These are phyloP conservation scores for Corymbia citriodora DNA, from an alignment of 441 rosid genomes.

Conservation along the genomic window DNA sequence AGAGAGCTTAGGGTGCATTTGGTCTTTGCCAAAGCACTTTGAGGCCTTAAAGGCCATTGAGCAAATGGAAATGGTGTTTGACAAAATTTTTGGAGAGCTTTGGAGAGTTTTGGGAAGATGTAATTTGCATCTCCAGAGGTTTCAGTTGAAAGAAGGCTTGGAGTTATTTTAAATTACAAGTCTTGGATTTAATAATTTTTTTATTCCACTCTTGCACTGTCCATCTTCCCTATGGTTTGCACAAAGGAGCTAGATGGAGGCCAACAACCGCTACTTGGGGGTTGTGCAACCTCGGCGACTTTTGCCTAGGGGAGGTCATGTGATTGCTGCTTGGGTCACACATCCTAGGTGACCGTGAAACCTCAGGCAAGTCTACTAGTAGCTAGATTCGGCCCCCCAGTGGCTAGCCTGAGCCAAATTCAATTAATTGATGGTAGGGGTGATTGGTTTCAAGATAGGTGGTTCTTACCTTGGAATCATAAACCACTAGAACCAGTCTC, in stretches of 20 bases:
- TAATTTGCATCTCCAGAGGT: neutral
- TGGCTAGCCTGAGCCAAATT: neutral
- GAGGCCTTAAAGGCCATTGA: neutral
- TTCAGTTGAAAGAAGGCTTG: too few relatives aligned
- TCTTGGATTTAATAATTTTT: neutral
- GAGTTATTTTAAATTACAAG: neutral
- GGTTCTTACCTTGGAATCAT: too few relatives aligned
- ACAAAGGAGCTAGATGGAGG: neutral
- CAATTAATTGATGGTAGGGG: fast-evolving
- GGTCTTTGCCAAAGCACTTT: neutral
- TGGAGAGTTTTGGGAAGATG: too few relatives aligned
- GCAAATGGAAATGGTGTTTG: neutral
- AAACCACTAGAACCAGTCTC: too few relatives aligned
- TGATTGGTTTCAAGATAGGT: neutral
- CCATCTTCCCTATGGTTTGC: neutral
- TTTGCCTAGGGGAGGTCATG: neutral
- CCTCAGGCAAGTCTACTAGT: fast-evolving
- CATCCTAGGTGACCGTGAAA: neutral
- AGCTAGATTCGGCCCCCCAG: neutral
- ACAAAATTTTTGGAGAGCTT: too few relatives aligned
- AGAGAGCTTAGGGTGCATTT: neutral
- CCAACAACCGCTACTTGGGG: neutral
- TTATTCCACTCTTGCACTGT: neutral
- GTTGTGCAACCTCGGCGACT: neutral
- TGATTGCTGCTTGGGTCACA: neutral